Conservation (phyloP, 495 filamentous ascomycete species). For the Xylaria nigripes region DNA sequence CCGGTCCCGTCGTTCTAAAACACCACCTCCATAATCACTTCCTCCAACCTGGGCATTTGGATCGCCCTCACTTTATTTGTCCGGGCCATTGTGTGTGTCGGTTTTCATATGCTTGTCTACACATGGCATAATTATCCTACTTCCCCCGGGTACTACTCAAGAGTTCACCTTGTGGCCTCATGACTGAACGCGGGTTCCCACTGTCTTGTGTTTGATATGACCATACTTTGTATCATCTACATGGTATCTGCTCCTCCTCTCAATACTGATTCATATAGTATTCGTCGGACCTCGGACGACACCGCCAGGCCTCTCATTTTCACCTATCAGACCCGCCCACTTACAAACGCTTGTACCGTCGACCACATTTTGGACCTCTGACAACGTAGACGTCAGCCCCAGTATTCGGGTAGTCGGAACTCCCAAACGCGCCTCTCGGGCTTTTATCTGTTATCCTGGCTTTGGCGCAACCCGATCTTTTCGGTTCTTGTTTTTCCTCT, state of each 20-base stretch:
- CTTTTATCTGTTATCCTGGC: background rate
- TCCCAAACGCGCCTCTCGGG: background rate
- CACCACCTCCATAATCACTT: background rate
- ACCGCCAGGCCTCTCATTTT: background rate
- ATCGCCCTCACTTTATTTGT: background rate
- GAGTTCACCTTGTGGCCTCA: background rate
- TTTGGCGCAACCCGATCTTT: background rate
- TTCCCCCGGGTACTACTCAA: background rate
- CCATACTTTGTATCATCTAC: background rate
- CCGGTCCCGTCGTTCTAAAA: background rate
- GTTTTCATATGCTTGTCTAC: background rate
- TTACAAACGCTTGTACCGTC: background rate
- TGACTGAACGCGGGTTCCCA: background rate
- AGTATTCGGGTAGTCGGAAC: background rate
- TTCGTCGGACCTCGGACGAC: background rate
- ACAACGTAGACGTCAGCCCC: background rate
- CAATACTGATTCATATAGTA: conserved; percentile 6
- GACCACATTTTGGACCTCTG: background rate
- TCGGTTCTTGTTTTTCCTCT: background rate
- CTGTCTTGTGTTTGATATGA: background rate
- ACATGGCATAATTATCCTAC: background rate
- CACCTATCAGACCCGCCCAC: background rate
- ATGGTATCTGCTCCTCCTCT: background rate
- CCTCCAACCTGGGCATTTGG: background rate
- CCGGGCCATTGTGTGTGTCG: background rate